Evolutionary conservation across 169 alveolate species (phyloP).

Genomic region (Babesia microti): DNA sequence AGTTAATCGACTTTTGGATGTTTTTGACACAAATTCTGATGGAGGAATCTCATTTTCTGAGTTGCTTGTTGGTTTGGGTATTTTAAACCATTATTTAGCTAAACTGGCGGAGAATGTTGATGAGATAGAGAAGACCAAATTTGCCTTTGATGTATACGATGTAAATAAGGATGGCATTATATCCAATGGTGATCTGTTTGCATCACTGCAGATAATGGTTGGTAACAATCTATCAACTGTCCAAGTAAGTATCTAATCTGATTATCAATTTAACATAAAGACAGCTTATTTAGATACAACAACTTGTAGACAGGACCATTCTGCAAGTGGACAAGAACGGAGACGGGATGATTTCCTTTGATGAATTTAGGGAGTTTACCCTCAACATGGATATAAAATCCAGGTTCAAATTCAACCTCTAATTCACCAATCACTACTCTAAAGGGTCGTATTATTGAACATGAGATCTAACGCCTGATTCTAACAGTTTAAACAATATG

Average conservation of each 20-base stretch:
- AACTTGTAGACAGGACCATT: constrained; percentile 90
- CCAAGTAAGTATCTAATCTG: constrained; percentile 58
- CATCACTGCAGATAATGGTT: constrained; percentile 93
- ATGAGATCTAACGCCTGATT: constrained; percentile 3
- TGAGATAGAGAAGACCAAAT: constrained; percentile 82
- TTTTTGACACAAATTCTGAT: constrained; percentile 88
- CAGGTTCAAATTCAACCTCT: constrained; percentile 57
- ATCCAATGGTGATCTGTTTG: constrained; percentile 92
- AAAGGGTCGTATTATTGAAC: not conserved
- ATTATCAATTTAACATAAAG: not conserved
- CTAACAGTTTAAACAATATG: not conserved
- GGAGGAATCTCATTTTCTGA: constrained; percentile 92
- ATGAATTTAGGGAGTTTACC: constrained; percentile 82
- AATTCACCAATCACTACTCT: constrained; percentile 3
- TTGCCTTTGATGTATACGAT: constrained; percentile 92
- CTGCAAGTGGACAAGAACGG: constrained; percentile 93
- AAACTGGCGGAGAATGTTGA: constrained; percentile 78
- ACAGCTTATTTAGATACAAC: constrained; percentile 70
- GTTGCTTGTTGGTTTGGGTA: constrained; percentile 86
- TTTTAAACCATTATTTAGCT: constrained; percentile 34
- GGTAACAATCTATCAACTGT: constrained; percentile 90
- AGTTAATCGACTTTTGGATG: constrained; percentile 85
- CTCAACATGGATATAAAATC: constrained; percentile 64
- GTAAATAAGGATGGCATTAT: constrained; percentile 90
- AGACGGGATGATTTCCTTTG: constrained; percentile 92